Evolutionary conservation across 108 stramenopile genomes (phyloP).

Genomic region (Nitzschia palea): DNA sequence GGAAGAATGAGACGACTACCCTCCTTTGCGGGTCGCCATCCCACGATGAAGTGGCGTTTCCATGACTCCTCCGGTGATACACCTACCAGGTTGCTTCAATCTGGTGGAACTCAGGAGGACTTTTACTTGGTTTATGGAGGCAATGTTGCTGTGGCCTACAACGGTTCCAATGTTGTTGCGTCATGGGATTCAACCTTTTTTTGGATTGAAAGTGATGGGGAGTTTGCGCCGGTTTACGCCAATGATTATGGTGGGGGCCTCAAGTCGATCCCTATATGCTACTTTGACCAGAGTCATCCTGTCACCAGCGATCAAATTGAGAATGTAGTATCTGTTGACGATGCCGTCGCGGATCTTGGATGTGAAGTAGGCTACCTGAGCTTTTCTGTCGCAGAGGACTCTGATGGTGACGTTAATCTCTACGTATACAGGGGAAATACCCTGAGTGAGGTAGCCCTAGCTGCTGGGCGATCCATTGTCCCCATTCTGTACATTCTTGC

Average conservation of each 20-base stretch:
- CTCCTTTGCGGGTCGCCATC: not conserved
- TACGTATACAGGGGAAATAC: not conserved
- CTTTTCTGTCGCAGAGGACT: not conserved
- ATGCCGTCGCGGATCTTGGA: not conserved
- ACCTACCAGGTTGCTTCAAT: not conserved
- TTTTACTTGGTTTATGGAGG: not conserved
- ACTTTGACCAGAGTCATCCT: not conserved
- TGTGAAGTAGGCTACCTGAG: not conserved
- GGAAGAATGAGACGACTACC: not conserved
- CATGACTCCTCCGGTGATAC: not conserved
- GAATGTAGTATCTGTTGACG: not conserved
- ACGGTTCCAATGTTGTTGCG: not conserved
- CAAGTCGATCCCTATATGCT: not conserved
- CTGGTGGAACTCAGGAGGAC: not conserved
- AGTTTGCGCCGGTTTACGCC: not conserved
- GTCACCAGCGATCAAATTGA: not conserved
- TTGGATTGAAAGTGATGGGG: not conserved
- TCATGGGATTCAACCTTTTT: constrained; percentile 2
- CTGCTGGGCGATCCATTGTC: not conserved
- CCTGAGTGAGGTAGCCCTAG: not conserved
- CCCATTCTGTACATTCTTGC: not conserved
- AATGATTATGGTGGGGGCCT: not conserved
- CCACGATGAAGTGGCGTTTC: not conserved
- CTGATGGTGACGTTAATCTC: not conserved
- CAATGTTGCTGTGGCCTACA: not conserved